These are phyloP conservation scores for Globisporangium parvum DNA, from an alignment of 352 stramenopile species.

Conservation along the genomic window DNA sequence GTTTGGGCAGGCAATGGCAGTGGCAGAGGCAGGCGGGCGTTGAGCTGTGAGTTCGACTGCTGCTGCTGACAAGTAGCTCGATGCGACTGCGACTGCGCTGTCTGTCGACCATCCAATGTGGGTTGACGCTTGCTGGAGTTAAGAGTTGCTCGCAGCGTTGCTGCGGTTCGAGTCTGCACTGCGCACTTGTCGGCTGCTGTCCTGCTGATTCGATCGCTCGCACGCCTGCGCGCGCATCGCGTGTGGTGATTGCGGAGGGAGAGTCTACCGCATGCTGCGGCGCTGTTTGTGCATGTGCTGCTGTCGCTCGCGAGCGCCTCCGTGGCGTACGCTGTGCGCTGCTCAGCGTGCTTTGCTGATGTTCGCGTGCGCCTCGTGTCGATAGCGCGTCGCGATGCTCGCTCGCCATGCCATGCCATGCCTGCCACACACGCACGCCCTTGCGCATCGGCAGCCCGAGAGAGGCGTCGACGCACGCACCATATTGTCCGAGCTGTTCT, in stretches of 20 bases:
- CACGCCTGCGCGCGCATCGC: no score
- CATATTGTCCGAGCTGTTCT: constrained; percentile 71
- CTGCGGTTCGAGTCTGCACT: not conserved
- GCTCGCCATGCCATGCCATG: not conserved
- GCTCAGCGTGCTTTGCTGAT: not conserved
- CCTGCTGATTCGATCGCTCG: not conserved
- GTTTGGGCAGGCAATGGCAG: not conserved
- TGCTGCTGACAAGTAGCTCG: not conserved
- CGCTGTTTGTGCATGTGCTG: not conserved
- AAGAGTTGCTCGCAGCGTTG: not conserved
- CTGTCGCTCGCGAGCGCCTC: not conserved
- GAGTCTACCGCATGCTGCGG: no score
- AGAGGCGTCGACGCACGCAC: constrained; percentile 28
- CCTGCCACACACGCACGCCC: constrained; percentile 1
- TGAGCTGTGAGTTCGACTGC: not conserved
- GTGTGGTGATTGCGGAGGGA: no score
- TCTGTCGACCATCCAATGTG: not conserved
- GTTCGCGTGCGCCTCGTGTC: not conserved
- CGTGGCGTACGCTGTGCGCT: not conserved
- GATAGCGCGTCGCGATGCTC: not conserved
- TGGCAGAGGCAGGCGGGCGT: not conserved
- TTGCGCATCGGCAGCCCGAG: not conserved
- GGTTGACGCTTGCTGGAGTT: not conserved
- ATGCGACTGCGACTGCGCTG: not conserved
- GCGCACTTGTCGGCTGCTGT: not conserved